Evolutionary conservation across 768 basidiomycete genomes (phyloP).

Genomic region (Panaeolus papilionaceus): DNA sequence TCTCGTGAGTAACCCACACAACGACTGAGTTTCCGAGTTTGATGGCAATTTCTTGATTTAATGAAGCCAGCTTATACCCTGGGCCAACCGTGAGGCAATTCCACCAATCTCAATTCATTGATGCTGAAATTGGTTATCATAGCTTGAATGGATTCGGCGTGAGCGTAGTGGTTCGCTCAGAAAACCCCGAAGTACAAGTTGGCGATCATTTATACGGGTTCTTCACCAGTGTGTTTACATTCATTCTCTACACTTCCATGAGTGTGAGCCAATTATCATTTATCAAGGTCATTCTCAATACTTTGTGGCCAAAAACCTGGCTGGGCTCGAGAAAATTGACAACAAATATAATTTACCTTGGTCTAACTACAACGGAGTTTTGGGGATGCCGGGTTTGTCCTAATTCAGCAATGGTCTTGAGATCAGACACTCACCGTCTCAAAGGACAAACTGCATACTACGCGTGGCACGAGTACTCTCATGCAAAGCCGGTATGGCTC

Average conservation of each 20-base stretch:
- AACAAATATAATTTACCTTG: slow-evolving; percentile 54
- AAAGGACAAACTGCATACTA: slow-evolving; percentile 46
- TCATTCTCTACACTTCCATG: neutral
- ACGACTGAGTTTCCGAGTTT: neutral
- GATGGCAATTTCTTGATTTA: too few species aligned
- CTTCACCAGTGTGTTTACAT: neutral
- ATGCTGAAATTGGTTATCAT: neutral
- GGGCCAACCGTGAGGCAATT: slow-evolving; percentile 34
- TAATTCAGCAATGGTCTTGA: neutral
- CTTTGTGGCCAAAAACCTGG: slow-evolving; percentile 32
- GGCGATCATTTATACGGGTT: slow-evolving; percentile 39
- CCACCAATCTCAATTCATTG: neutral
- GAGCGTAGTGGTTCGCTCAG: slow-evolving; percentile 52
- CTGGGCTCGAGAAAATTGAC: slow-evolving; percentile 35
- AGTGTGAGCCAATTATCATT: neutral
- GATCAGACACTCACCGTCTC: neutral
- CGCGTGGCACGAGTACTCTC: slow-evolving; percentile 47
- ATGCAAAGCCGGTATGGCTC: slow-evolving; percentile 31
- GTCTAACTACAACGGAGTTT: slow-evolving; percentile 54
- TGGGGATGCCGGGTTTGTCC: slow-evolving; percentile 59
- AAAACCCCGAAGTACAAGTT: slow-evolving; percentile 35
- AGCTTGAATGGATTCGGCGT: slow-evolving; percentile 39
- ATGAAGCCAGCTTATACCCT: slow-evolving; percentile 31
- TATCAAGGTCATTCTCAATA: slow-evolving; percentile 48
- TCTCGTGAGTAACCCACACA: neutral